Conservation (phyloP, 2,329 filamentous ascomycete species). For the Penicillium rolfsii region DNA sequence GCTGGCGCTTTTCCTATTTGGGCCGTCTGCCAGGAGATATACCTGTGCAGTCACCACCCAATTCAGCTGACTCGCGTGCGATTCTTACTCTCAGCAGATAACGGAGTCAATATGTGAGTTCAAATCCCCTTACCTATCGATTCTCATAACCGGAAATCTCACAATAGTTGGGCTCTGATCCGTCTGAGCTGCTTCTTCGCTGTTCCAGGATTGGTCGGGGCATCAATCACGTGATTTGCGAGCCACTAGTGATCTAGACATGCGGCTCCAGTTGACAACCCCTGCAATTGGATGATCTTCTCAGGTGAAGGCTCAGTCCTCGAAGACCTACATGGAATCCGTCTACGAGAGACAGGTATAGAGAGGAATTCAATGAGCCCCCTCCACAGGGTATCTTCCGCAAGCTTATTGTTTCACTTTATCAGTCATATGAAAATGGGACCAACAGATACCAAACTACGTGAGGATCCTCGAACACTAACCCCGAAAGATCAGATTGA, state of each 20-base stretch:
- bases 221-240: not conserved
- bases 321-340: not conserved
- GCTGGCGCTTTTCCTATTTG: slow-evolving; percentile 32
- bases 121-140: not conserved
- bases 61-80: not conserved
- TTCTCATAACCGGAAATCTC: not conserved
- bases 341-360: too few relatives aligned
- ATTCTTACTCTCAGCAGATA: not conserved
- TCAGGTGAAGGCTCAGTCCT: not conserved
- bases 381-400: not conserved
- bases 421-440: not conserved
- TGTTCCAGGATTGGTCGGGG: not conserved
- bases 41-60: not conserved
- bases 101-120: fast-evolving
- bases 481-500: not conserved
- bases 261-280: not conserved
- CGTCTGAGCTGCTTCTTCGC: not conserved
- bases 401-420: not conserved
- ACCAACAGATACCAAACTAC: not conserved
- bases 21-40: slow-evolving; percentile 13
- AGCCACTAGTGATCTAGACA: not conserved
- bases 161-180: not conserved
- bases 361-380: not conserved
- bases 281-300: not conserved
- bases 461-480: not conserved